A percentile compares a stretch with the other conserved stretches of the same genome.
These are phyloP conservation scores for Usnea hakonensis DNA, from an alignment of 495 filamentous ascomycete genomes.

Conservation along the genomic window DNA sequence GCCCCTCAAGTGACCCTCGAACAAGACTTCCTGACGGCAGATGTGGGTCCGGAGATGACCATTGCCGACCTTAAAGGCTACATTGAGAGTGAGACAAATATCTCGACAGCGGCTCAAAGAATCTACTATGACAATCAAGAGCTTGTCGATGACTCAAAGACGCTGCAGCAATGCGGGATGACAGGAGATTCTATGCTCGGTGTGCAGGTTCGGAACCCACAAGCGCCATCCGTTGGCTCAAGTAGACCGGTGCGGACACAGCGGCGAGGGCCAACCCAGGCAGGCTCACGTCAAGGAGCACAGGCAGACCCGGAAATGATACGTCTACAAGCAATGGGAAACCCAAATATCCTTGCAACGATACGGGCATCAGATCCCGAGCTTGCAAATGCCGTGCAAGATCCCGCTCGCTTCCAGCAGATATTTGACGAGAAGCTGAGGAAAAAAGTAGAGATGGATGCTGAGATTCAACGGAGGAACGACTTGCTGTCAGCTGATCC, in stretches of 20 bases:
- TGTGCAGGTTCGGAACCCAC: constrained; percentile 54
- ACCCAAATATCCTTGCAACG: constrained; percentile 62
- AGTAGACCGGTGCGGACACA: constrained; percentile 11
- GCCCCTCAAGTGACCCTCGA: constrained; percentile 57
- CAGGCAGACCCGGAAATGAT: constrained; percentile 69
- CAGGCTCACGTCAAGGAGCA: constrained; percentile 29
- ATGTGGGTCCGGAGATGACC: constrained; percentile 78
- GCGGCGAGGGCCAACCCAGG: constrained; percentile 11
- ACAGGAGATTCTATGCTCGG: constrained; percentile 89
- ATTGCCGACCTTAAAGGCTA: constrained; percentile 78
- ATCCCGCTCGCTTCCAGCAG: constrained; percentile 65
- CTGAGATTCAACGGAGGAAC: constrained; percentile 72
- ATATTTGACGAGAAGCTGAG: constrained; percentile 57
- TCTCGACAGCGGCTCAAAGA: constrained; percentile 40
- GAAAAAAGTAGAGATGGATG: constrained; percentile 59
- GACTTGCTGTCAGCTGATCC: constrained; percentile 78
- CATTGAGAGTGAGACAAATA: constrained; percentile 57
- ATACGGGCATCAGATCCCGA: constrained; percentile 63
- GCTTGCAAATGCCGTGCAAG: constrained; percentile 68
- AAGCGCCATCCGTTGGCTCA: constrained; percentile 5
- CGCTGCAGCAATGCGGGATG: constrained; percentile 73
- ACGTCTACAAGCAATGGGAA: constrained; percentile 71
- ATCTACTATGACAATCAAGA: constrained; percentile 87
- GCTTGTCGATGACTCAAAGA: constrained; percentile 66
- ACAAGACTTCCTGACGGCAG: constrained; percentile 73